Evolutionary conservation across 257 asterid genomes (phyloP), one percentile per base, ranked within the genome.

Genomic region (Thymus mandschuricus): DNA sequence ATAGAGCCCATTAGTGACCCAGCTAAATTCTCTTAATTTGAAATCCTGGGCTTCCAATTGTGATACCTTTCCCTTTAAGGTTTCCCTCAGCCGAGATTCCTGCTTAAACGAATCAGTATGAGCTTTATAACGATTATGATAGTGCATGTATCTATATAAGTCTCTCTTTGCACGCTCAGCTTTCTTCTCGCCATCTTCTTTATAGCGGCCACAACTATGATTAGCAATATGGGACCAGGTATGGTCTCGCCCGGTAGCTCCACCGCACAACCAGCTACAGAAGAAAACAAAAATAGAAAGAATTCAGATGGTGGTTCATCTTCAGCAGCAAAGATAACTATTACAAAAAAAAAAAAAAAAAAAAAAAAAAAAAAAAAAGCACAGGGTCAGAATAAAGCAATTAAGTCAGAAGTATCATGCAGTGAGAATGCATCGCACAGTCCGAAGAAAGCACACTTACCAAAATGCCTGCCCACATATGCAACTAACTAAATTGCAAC

Each of bases 171-270:
- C 98, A 66, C 83, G 85, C 80, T 81, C 90, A 31, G 96, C 86
- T 63, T 80, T 83, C 75, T 87, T 89, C 66, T 75, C 86, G 21
- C 67, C 21, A 28, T 85, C 96, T 86, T 87, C 97, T 79, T 84
- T 87, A 68, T 86, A 93, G 54, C 96, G 96, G 76, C 98, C 98
- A 79, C 98, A 94, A 52, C 92, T 89, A 76, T 92, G 97, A 77
- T 93, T 86, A 75, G 86, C 79, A 63, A 89, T 89, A 64, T 15
- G 64, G 44, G 92, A 72, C 95, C 93, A 87, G 61, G 95, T 92
- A 81, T 92, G 97, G 60, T 89, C 91, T 67, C 89, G 87, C 57
- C 97, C 97, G 13, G 97, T 89, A 73, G 92, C 92, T 75, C 86
- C 97, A 75, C 97, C 97, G 73, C 97, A 92, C 61, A 87, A 82